Conservation (phyloP, 148 eudicot species). For the Suaeda aralocaspica region DNA sequence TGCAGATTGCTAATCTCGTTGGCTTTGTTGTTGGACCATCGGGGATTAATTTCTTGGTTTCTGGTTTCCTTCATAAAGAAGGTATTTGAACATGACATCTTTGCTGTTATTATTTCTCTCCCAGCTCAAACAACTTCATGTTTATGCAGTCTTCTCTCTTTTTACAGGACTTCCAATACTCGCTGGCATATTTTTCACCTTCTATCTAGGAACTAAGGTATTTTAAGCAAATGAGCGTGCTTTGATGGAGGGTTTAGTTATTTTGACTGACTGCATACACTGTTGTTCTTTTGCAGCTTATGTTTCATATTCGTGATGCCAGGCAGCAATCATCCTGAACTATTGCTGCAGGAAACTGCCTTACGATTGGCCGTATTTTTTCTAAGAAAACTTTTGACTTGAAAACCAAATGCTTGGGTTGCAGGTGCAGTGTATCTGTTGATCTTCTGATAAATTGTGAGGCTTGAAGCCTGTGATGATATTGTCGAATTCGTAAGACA, state of each 20-base stretch:
- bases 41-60: slow-evolving; percentile 77
- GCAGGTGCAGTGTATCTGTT: not conserved
- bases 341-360: not conserved
- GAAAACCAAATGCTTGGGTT: not conserved
- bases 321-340: slow-evolving; percentile 32
- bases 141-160: slow-evolving; percentile 14
- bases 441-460: not conserved
- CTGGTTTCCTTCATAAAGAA: slow-evolving; percentile 58
- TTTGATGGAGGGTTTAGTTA: not conserved
- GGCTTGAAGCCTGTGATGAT: not conserved
- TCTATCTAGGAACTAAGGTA: slow-evolving; percentile 91
- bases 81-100: slow-evolving; percentile 23
- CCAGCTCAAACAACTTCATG: not conserved
- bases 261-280: slow-evolving; percentile 12
- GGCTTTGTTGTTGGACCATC: slow-evolving; percentile 97
- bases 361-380: not conserved
- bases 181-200: slow-evolving; percentile 61
- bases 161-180: slow-evolving; percentile 66
- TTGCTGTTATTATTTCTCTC: slow-evolving; percentile 15
- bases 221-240: not conserved
- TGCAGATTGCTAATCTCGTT: slow-evolving; percentile 90
- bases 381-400: not conserved
- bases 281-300: slow-evolving; percentile 56
- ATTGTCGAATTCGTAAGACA: not conserved
- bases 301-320: slow-evolving; percentile 72